Percentiles rank a stretch among this genome's conserved stretches.
These are phyloP conservation scores for Graphilbum fragrans DNA, from an alignment of 2,329 filamentous ascomycete species.

Conservation along the genomic window DNA sequence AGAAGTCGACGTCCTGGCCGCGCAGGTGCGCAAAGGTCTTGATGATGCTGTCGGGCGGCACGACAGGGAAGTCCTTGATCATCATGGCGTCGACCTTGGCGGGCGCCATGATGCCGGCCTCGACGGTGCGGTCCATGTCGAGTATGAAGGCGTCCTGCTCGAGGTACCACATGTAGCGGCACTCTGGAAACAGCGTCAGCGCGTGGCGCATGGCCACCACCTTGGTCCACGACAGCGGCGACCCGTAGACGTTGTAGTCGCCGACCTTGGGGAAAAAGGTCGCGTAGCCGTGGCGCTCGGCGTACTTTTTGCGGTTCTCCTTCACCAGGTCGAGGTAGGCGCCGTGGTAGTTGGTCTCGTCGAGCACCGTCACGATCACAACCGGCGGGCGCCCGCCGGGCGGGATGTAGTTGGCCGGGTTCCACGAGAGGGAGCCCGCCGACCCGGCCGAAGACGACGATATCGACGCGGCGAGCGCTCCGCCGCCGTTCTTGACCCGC, in stretches of 20 bases:
- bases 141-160: slow-evolving; percentile 81
- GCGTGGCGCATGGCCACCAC: slow-evolving; percentile 84
- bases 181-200: slow-evolving; percentile 65
- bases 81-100: slow-evolving; percentile 62
- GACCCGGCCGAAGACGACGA: slow-evolving; percentile 1
- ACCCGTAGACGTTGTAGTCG: slow-evolving; percentile 58
- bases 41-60: slow-evolving; percentile 93
- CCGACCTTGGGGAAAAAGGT: slow-evolving; percentile 69
- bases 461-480: background rate
- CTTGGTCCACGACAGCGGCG: slow-evolving; percentile 57
- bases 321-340: slow-evolving; percentile 62
- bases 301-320: slow-evolving; percentile 77
- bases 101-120: slow-evolving; percentile 57
- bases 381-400: slow-evolving; percentile 44
- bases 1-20: slow-evolving; percentile 64
- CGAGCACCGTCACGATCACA: slow-evolving; percentile 78
- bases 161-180: slow-evolving; percentile 76
- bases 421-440: slow-evolving; percentile 3
- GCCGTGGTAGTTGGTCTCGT: slow-evolving; percentile 50
- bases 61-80: slow-evolving; percentile 74
- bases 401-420: slow-evolving; percentile 19
- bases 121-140: slow-evolving; percentile 60
- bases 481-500: background rate
- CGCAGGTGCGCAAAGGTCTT: slow-evolving; percentile 81
- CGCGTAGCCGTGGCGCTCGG: slow-evolving; percentile 74